A percentile compares a stretch with the other conserved stretches of the same genome.
These are phyloP conservation scores for Candida multigemmis DNA, from an alignment of 805 yeast genomes.

Conservation along the genomic window DNA sequence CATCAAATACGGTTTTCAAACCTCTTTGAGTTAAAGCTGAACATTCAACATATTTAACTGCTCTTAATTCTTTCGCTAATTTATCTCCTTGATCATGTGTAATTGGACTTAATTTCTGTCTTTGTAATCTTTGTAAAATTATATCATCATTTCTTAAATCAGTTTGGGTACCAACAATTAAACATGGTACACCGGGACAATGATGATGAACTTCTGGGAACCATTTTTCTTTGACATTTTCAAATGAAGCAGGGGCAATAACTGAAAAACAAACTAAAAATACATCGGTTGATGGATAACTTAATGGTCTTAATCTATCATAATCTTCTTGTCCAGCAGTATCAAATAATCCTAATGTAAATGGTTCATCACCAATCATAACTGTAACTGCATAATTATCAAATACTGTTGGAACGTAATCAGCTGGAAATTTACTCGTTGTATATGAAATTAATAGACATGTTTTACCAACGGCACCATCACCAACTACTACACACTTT, in stretches of 20 bases:
- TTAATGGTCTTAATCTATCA: conserved; percentile 91
- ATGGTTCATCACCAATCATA: conserved; percentile 97
- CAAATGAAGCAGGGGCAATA: conserved; percentile 94
- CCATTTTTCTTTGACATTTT: conserved; percentile 97
- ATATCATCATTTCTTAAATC: conserved; percentile 92
- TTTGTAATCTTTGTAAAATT: conserved; percentile 78
- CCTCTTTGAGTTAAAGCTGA: conserved; percentile 97
- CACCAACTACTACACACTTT: conserved; percentile 98
- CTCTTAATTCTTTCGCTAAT: conserved; percentile 87
- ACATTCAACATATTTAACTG: conserved; percentile 95
- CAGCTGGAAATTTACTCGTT: conserved; percentile 94
- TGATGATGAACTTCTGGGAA: conserved; percentile 95
- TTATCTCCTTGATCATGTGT: conserved; percentile 83
- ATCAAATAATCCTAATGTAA: conserved; percentile 93
- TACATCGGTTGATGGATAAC: conserved; percentile 96
- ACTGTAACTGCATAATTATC: conserved; percentile 93
- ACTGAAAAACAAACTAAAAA: conserved; percentile 94
- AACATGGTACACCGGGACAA: conserved; percentile 97
- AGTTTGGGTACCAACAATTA: conserved; percentile 94
- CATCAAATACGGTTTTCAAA: conserved; percentile 94
- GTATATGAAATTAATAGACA: conserved; percentile 94
- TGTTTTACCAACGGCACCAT: conserved; percentile 99
- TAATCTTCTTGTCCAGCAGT: conserved; percentile 99
- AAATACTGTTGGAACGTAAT: conserved; percentile 97
- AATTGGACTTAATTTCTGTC: conserved; percentile 85